phyloP scores from a whole-genome alignment of 768 basidiomycete genomes.

The Suillus brevipes region DNA sequence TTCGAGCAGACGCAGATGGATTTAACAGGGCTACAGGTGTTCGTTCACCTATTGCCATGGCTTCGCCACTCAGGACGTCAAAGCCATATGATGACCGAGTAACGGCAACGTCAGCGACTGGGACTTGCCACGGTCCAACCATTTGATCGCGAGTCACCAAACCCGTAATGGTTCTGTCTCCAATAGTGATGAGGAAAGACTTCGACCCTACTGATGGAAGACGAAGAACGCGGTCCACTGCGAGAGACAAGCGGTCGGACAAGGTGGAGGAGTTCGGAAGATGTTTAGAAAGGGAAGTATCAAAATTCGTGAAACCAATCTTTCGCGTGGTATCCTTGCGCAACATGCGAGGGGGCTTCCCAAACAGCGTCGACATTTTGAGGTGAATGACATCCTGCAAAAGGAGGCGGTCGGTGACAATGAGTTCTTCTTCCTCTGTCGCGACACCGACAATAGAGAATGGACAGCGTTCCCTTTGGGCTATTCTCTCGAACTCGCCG shows the following conservation, averaged over 20 bases:
- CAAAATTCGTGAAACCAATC: slow-evolving; percentile 55
- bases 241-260: slow-evolving; percentile 54
- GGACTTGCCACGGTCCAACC: slow-evolving; percentile 99
- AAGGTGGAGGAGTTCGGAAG: slow-evolving; percentile 46
- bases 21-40: slow-evolving; percentile 88
- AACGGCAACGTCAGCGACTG: slow-evolving; percentile 95
- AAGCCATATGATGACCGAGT: slow-evolving; percentile 96
- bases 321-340: slow-evolving; percentile 59
- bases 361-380: slow-evolving; percentile 94
- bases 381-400: slow-evolving; percentile 80
- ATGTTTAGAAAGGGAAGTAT: slow-evolving; percentile 67
- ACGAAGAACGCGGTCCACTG: slow-evolving; percentile 79
- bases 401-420: slow-evolving; percentile 87
- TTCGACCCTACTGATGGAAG: slow-evolving; percentile 94
- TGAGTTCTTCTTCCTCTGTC: slow-evolving; percentile 75
- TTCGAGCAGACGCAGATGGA: slow-evolving; percentile 89
- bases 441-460: slow-evolving; percentile 91
- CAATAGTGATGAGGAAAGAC: slow-evolving; percentile 97
- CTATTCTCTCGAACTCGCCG: slow-evolving; percentile 69
- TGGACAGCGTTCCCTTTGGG: slow-evolving; percentile 88
- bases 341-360: slow-evolving; percentile 91
- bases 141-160: slow-evolving; percentile 96
- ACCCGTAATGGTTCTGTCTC: slow-evolving; percentile 92
- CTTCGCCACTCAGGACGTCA: slow-evolving; percentile 79
- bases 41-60: slow-evolving; percentile 98